Evolutionary conservation across 768 basidiomycete genomes (phyloP), one percentile per base, ranked within the genome.

Genomic region (Suillus subalutaceus): DNA sequence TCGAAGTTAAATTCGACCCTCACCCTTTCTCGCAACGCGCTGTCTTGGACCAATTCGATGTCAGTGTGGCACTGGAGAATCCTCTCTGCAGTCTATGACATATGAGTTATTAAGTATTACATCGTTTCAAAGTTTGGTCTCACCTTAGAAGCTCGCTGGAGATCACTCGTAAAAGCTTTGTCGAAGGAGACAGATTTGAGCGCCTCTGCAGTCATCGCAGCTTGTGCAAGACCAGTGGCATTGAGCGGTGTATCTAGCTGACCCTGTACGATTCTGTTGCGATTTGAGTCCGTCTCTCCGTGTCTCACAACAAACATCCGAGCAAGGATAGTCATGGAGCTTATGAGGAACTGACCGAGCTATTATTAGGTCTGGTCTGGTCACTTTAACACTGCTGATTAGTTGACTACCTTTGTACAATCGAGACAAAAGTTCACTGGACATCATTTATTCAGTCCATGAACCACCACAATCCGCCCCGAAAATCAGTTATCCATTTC

Each of bases 231-330:
- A 16, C 93, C 93, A 4, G 74, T 77, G 18, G 81, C 84, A 69
- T 93, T 93, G 72, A 94, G 81, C 48, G 75, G 68, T 8, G 88
- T 88, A 76, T 94, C 90, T 64, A 86, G 71, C 10, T 94, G 93
- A 48, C 93, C 93, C 80, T 94, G 92, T 55, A 92, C 84, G 65
- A 90, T 86, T 32, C 81, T 79, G 7, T 79, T 76, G 62, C 81
- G 77, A 75, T 93, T 93, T 72, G 84, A 88, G 50, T 87, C 83
- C 32, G 92, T 94, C 80, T 94, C 91, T 23, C 91, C 92, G 70
- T 94, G 92, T 52, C 92, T 87, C 59, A 92, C 83, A 67, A 92
- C 78, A 73, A 89, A 91, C 56, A 93, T 69, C 63, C 81, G 80
- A 32, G 83, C 82, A 35, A 79, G 71, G 63, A 73, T 66, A 73